phyloP scores from a whole-genome alignment of 768 basidiomycete genomes.

The Antrodiella citrinella region DNA sequence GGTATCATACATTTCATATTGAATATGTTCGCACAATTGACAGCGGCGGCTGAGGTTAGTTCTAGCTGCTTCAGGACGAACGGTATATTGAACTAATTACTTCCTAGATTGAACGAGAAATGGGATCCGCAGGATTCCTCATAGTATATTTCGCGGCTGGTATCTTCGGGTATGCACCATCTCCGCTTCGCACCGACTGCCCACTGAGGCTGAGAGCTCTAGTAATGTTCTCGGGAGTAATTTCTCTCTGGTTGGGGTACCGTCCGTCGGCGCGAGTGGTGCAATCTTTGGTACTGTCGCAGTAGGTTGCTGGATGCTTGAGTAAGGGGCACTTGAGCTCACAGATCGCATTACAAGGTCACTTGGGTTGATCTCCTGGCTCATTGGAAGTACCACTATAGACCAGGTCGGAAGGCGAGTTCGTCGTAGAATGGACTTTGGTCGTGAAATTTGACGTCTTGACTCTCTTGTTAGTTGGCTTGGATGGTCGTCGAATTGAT shows the following conservation, averaged over 20 bases:
- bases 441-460: not conserved
- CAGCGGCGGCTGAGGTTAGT: constrained; percentile 66
- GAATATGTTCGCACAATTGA: constrained; percentile 85
- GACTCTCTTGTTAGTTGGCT: constrained; percentile 23
- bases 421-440: no score
- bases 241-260: constrained; percentile 81
- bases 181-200: not conserved
- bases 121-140: constrained; percentile 82
- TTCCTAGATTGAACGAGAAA: constrained; percentile 74
- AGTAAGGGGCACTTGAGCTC: no score
- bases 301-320: no score
- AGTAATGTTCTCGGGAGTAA: constrained; percentile 90
- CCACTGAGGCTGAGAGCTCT: no score
- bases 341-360: constrained; percentile 37
- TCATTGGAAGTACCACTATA: constrained; percentile 86
- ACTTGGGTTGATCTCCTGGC: constrained; percentile 86
- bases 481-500: constrained; percentile 84
- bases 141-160: constrained; percentile 86
- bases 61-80: not conserved
- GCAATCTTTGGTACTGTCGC: constrained; percentile 86
- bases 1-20: constrained; percentile 89
- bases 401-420: constrained; percentile 69
- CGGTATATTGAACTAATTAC: not conserved
- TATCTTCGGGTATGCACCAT: constrained; percentile 67
- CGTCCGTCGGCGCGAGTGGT: constrained; percentile 88